Percentiles rank a stretch among this genome's conserved stretches.
phyloP scores from a whole-genome alignment of 306 rosid species.

The Leucaena leucocephala region DNA sequence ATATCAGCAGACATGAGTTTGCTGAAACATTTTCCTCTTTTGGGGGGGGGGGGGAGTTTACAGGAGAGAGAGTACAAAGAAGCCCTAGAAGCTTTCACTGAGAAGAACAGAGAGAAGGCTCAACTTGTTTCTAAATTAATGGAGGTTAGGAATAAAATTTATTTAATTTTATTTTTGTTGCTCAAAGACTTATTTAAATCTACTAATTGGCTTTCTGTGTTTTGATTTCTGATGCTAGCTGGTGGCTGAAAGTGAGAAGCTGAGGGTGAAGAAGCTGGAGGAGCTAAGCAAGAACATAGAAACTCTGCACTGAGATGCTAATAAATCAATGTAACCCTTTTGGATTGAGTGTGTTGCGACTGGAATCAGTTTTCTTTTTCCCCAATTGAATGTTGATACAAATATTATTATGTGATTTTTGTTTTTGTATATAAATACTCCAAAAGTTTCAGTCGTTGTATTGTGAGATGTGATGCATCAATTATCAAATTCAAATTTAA shows the following conservation, averaged over 20 bases:
- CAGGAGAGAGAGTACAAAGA: constrained; percentile 97
- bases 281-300: constrained; percentile 92
- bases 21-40: constrained; percentile 15
- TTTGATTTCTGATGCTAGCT: constrained; percentile 32
- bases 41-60: background rate
- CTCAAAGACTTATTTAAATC: background rate
- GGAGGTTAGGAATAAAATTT: constrained; percentile 54
- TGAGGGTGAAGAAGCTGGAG: constrained; percentile 98
- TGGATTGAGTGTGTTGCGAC: constrained; percentile 42
- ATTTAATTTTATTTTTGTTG: background rate
- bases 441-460: constrained; percentile 22
- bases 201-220: constrained; percentile 15
- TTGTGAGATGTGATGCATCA: constrained; percentile 35
- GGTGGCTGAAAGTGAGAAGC: constrained; percentile 79
- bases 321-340: background rate
- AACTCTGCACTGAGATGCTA: constrained; percentile 49
- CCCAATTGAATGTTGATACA: constrained; percentile 28
- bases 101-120: constrained; percentile 90
- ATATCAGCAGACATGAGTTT: background rate
- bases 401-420: constrained; percentile 36
- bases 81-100: constrained; percentile 93
- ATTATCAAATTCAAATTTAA: constrained; percentile 28
- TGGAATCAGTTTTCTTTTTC: constrained; percentile 14
- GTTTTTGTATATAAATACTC: constrained; percentile 26
- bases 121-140: constrained; percentile 76